Evolutionary conservation across 345 rosid genomes (phyloP).

Genomic region (Cardamine occulta): DNA sequence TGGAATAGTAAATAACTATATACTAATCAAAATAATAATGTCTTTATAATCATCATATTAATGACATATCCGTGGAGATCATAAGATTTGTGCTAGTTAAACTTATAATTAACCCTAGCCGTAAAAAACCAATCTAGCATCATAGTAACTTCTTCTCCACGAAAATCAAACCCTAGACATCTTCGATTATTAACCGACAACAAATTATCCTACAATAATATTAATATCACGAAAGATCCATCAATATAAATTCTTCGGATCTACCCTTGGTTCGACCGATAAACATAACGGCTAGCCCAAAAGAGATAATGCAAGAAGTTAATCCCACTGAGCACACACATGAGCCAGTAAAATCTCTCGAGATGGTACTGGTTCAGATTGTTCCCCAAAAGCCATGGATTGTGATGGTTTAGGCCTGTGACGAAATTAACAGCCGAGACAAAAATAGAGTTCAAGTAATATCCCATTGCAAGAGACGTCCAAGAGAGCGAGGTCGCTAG

Average conservation of each 20-base stretch:
- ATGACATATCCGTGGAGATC: neutral
- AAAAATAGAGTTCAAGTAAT: slow-evolving; percentile 83
- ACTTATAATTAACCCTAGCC: neutral
- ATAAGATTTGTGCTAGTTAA: neutral
- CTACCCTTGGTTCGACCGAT: slow-evolving; percentile 49
- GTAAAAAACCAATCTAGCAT: neutral
- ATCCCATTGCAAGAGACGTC: slow-evolving; percentile 96
- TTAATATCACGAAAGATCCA: neutral
- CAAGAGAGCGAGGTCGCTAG: slow-evolving; percentile 89
- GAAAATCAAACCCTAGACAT: slow-evolving; percentile 7
- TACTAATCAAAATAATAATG: too few relatives aligned
- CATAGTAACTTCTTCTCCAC: slow-evolving; percentile 11
- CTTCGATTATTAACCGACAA: slow-evolving; percentile 8
- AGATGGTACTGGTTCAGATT: slow-evolving; percentile 80
- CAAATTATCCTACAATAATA: neutral
- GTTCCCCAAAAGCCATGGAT: slow-evolving; percentile 74
- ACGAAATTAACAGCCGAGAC: slow-evolving; percentile 59
- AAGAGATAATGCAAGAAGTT: slow-evolving; percentile 81
- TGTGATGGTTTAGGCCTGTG: slow-evolving; percentile 48
- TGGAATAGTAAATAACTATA: neutral
- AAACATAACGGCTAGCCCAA: slow-evolving; percentile 79
- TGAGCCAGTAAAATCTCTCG: slow-evolving; percentile 86
- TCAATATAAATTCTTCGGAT: neutral
- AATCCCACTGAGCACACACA: slow-evolving; percentile 70
- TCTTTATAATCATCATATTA: neutral